phyloP scores from a whole-genome alignment of 106 monocot species.

The Apostasia ramifera region DNA sequence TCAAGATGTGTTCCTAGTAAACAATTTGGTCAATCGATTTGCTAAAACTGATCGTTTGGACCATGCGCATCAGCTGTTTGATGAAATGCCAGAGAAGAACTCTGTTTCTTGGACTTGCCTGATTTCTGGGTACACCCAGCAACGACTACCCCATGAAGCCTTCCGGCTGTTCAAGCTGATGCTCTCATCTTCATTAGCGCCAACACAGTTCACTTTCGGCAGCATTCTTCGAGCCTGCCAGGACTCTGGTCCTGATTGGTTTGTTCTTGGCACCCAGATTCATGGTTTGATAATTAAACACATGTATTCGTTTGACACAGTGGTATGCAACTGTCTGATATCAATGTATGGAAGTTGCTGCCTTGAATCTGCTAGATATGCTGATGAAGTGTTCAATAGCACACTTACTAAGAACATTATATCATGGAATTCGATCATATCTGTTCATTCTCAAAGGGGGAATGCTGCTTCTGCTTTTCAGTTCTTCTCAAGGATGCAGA shows the following conservation, averaged over 20 bases:
- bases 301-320: constrained; percentile 22
- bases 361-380: constrained; percentile 18
- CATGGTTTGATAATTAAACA: constrained; percentile 54
- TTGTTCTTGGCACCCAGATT: constrained; percentile 34
- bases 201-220: constrained; percentile 55
- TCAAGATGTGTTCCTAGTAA: constrained; percentile 47
- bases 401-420: constrained; percentile 31
- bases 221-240: constrained; percentile 54
- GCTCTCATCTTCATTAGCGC: constrained; percentile 28
- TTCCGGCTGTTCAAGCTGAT: constrained; percentile 41
- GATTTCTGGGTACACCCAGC: constrained; percentile 47
- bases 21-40: constrained; percentile 47
- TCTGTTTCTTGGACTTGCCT: constrained; percentile 74
- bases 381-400: constrained; percentile 37
- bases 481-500: constrained; percentile 54
- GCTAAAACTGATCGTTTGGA: constrained; percentile 23
- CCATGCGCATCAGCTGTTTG: constrained; percentile 54
- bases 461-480: constrained; percentile 37
- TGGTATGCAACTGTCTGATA: constrained; percentile 63
- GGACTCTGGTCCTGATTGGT: constrained; percentile 20
- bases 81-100: constrained; percentile 53
- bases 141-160: constrained; percentile 20
- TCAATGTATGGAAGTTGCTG: constrained; percentile 68
- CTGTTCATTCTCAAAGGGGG: constrained; percentile 46
- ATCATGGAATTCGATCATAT: constrained; percentile 72